A percentile compares a stretch with the other conserved stretches of the same genome.
These are phyloP conservation scores for Cucurbita maxima DNA, from an alignment of 306 rosid genomes.

Conservation along the genomic window DNA sequence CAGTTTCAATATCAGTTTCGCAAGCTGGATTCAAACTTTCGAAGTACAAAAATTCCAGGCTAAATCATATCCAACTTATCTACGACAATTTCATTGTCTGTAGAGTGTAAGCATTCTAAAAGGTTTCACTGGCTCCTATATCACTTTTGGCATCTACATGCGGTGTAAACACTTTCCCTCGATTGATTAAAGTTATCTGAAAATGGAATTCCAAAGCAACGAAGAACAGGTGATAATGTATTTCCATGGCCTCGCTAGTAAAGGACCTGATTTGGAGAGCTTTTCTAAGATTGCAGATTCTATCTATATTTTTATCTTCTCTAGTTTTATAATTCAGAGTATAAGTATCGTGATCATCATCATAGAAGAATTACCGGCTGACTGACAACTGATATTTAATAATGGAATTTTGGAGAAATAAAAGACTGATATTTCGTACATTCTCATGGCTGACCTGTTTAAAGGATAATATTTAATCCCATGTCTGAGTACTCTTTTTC, in stretches of 20 bases:
- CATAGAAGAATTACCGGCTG: slow-evolving; percentile 21
- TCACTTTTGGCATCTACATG: slow-evolving; percentile 17
- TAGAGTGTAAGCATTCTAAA: slow-evolving; percentile 20
- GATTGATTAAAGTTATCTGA: slow-evolving; percentile 10
- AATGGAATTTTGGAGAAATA: slow-evolving; percentile 17
- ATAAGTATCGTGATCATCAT: slow-evolving; percentile 14
- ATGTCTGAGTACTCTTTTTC: slow-evolving; percentile 15
- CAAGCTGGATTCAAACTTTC: slow-evolving; percentile 22
- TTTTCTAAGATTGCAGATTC: slow-evolving; percentile 1
- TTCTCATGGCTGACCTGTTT: slow-evolving; percentile 18
- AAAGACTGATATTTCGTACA: slow-evolving; percentile 14
- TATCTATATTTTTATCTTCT: neutral
- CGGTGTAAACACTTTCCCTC: slow-evolving; percentile 9
- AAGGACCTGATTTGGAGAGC: slow-evolving; percentile 13
- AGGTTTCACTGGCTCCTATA: slow-evolving; percentile 14
- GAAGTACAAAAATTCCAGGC: slow-evolving; percentile 21
- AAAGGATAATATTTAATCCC: slow-evolving; percentile 7
- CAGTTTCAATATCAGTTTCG: slow-evolving; percentile 19
- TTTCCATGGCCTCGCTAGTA: neutral
- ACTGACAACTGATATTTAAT: slow-evolving; percentile 10
- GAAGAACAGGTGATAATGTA: slow-evolving; percentile 7
- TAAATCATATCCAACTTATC: slow-evolving; percentile 22
- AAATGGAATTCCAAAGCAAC: slow-evolving; percentile 11
- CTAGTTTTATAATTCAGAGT: neutral
- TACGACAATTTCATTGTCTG: slow-evolving; percentile 17